These are phyloP conservation scores for Verticillium isaacii DNA, from an alignment of 2,329 filamentous ascomycete genomes.

Conservation along the genomic window DNA sequence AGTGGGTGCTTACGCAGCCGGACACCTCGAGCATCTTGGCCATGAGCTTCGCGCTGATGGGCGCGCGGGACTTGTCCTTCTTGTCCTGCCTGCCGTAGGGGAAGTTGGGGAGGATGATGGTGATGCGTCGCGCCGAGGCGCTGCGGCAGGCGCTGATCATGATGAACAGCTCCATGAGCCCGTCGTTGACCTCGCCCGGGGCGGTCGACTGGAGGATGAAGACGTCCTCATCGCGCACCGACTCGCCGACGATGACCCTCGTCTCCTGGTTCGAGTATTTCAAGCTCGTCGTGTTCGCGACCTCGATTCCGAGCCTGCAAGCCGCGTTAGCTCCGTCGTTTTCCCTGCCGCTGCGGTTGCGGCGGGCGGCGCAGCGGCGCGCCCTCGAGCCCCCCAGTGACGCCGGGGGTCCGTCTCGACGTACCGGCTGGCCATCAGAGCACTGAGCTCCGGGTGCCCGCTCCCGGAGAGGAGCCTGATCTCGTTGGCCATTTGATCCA, in stretches of 20 bases:
- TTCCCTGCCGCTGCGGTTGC: neutral
- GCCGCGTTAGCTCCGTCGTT: neutral
- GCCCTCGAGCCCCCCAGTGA: neutral
- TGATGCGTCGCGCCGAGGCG: constrained; percentile 68
- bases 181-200: constrained; percentile 87
- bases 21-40: constrained; percentile 90
- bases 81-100: constrained; percentile 90
- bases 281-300: constrained; percentile 63
- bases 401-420: neutral
- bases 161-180: constrained; percentile 87
- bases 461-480: constrained; percentile 31
- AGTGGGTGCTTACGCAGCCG: constrained; percentile 50
- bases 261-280: constrained; percentile 77
- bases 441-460: constrained; percentile 26
- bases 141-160: constrained; percentile 80
- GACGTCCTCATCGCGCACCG: constrained; percentile 74
- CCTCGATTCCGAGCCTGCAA: constrained; percentile 58
- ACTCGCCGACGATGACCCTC: constrained; percentile 82
- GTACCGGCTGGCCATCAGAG: constrained; percentile 23
- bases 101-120: constrained; percentile 84
- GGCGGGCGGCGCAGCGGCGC: too few species aligned
- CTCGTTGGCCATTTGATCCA: constrained; percentile 28
- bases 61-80: constrained; percentile 78
- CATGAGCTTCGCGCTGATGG: constrained; percentile 83
- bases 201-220: constrained; percentile 88